These are phyloP conservation scores for Trapa bicornis DNA, from an alignment of 345 rosid species.

Conservation along the genomic window DNA sequence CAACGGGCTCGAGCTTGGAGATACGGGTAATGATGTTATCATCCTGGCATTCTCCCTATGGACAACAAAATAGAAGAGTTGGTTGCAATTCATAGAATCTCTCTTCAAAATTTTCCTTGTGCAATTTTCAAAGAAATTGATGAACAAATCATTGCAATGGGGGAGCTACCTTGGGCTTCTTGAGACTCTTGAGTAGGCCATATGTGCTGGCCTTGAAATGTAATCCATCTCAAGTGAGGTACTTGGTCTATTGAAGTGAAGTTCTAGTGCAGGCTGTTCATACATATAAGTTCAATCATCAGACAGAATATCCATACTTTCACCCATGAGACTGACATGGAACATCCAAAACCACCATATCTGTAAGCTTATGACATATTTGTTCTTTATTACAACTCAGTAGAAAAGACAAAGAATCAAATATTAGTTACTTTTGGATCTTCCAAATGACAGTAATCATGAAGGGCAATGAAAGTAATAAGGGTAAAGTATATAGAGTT, in stretches of 20 bases:
- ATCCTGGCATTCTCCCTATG: slow-evolving; percentile 55
- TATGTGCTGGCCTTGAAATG: slow-evolving; percentile 24
- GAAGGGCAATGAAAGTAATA: background rate
- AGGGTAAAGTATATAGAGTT: background rate
- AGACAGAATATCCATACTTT: background rate
- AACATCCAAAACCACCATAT: background rate
- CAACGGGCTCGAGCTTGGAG: slow-evolving; percentile 86
- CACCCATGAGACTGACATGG: background rate
- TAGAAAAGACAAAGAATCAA: background rate
- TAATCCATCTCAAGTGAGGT: slow-evolving; percentile 34
- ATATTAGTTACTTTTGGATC: background rate
- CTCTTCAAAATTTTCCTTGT: background rate
- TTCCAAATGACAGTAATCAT: background rate
- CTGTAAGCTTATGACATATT: background rate
- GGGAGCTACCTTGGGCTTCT: slow-evolving; percentile 48
- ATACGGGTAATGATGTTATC: slow-evolving; percentile 74
- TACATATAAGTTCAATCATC: background rate
- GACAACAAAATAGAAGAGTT: background rate
- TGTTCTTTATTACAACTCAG: background rate
- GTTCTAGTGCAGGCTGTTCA: slow-evolving; percentile 62
- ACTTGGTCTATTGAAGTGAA: slow-evolving; percentile 38
- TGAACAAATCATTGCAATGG: background rate
- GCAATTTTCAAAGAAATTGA: background rate
- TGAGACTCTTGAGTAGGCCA: slow-evolving; percentile 21
- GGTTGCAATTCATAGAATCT: background rate